These are phyloP conservation scores for Quercus berberidifolia DNA, from an alignment of 306 rosid genomes.

Conservation along the genomic window DNA sequence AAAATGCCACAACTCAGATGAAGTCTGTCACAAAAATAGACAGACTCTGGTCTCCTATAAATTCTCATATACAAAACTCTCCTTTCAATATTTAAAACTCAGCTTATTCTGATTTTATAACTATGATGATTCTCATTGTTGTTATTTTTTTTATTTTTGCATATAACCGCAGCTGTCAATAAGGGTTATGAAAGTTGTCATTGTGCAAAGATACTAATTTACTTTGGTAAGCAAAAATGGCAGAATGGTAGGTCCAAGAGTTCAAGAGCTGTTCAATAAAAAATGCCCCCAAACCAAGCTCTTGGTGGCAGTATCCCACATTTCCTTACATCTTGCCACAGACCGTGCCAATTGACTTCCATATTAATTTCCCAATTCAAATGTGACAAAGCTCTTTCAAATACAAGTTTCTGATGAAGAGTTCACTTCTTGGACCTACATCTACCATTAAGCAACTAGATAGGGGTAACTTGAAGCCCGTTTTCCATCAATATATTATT, in stretches of 20 bases:
- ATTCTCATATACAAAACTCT: neutral
- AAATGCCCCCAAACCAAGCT: neutral
- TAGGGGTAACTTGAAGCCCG: no score
- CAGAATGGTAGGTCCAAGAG: no score
- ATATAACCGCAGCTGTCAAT: no score
- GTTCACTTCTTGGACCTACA: no score
- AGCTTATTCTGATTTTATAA: neutral
- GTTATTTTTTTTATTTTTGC: no score
- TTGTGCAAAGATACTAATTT: no score
- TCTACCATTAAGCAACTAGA: neutral
- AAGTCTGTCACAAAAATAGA: neutral
- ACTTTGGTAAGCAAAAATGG: no score
- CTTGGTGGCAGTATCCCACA: neutral
- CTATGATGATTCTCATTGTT: no score
- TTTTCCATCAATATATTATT: no score
- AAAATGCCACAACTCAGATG: neutral
- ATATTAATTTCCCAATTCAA: neutral
- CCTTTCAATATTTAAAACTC: neutral
- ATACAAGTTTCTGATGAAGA: neutral
- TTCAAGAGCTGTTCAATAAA: no score
- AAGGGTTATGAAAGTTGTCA: no score
- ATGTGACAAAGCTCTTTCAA: neutral
- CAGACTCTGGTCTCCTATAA: neutral
- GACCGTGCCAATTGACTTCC: neutral
- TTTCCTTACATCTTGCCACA: neutral